Percentiles rank a stretch among this genome's conserved stretches.
phyloP scores from a whole-genome alignment of 495 filamentous ascomycete species.

The Ascobolus immersus region DNA sequence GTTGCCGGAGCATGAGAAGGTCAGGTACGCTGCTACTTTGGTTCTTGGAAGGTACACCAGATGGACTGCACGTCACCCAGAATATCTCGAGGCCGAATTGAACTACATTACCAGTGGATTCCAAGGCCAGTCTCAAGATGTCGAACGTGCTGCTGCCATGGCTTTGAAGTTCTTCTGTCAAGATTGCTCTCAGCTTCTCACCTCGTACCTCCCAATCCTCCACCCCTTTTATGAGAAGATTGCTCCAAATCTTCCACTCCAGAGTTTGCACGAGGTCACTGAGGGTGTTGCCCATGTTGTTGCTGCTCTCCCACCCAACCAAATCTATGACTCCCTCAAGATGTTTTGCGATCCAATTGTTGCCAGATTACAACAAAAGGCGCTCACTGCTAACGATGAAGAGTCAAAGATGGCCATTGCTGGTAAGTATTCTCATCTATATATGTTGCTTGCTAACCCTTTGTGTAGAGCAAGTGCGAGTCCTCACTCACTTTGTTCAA shows the following conservation, averaged over 20 bases:
- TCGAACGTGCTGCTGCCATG: conserved; percentile 71
- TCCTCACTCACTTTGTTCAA: conserved; percentile 74
- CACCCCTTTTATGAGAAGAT: conserved; percentile 79
- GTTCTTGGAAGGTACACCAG: conserved; percentile 88
- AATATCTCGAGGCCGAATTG: conserved; percentile 72
- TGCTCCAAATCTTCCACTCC: conserved; percentile 52
- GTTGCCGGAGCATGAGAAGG: conserved; percentile 85
- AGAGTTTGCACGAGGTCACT: conserved; percentile 83
- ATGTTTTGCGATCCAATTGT: conserved; percentile 87
- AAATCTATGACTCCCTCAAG: conserved; percentile 62
- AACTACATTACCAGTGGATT: conserved; percentile 86
- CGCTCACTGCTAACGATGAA: conserved; percentile 60
- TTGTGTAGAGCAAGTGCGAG: conserved; percentile 50
- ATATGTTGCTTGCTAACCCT: conserved; percentile 11
- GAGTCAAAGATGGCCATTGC: conserved; percentile 57
- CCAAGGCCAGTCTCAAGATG: conserved; percentile 57
- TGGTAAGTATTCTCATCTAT: conserved; percentile 25
- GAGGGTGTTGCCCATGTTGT: conserved; percentile 84
- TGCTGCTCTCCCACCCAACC: conserved; percentile 52
- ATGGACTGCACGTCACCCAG: conserved; percentile 85
- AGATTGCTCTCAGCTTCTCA: conserved; percentile 69
- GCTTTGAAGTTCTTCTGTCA: conserved; percentile 90
- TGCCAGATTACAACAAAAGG: conserved; percentile 57
- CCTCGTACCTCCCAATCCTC: conserved; percentile 51
- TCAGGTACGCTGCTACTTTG: conserved; percentile 93